Evolutionary conservation across 225 moss, liverwort and hornwort genomes (phyloP).

Genomic region (Marchantia polymorpha): DNA sequence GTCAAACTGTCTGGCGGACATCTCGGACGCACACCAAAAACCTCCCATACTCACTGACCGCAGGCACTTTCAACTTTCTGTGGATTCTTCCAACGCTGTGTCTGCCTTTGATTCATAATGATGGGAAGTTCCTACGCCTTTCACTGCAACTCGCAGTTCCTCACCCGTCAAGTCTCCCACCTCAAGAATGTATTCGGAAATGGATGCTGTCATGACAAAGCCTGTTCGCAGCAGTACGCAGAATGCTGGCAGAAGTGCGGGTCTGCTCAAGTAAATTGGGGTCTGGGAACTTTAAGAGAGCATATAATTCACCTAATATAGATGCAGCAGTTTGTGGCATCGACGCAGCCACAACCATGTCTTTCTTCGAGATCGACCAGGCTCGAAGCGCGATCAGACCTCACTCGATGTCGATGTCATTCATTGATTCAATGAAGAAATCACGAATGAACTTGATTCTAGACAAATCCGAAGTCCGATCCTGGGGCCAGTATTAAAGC

Average conservation of each 20-base stretch:
- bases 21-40: conserved; percentile 48
- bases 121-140: conserved; percentile 41
- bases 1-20: conserved; percentile 35
- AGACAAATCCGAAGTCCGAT: too few species aligned
- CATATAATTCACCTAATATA: too few species aligned
- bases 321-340: too few species aligned
- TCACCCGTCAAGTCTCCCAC: conserved; percentile 60
- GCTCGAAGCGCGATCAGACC: conserved; percentile 29
- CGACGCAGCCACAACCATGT: too few species aligned
- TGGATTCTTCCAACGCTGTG: conserved; percentile 49
- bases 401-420: conserved; percentile 31
- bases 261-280: too few species aligned
- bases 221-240: conserved; percentile 31
- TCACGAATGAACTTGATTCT: too few species aligned
- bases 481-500: too few species aligned
- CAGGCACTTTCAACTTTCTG: conserved; percentile 54
- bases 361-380: conserved; percentile 25
- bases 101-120: conserved; percentile 42
- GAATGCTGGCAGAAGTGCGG: conserved; percentile 31
- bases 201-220: conserved; percentile 37
- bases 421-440: too few species aligned
- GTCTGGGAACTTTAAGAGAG: too few species aligned
- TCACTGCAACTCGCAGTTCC: conserved; percentile 53
- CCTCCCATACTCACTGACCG: conserved; percentile 51
- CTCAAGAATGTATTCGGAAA: conserved; percentile 55